A percentile compares a stretch with the other conserved stretches of the same genome.
Conservation (phyloP, 164 flowering plant species). For the Santalum album region DNA sequence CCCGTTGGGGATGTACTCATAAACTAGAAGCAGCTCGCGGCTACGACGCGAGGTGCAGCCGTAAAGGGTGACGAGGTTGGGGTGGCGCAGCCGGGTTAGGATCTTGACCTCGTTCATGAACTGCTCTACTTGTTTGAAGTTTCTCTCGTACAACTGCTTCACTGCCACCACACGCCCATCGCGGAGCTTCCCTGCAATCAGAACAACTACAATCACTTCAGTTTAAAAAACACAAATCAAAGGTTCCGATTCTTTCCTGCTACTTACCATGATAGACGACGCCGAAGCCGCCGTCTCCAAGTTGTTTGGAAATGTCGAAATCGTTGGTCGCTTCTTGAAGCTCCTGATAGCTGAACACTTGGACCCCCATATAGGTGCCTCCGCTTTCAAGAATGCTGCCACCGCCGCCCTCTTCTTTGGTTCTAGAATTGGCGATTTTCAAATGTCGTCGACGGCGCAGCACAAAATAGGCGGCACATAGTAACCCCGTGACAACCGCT, state of each 20-base stretch:
- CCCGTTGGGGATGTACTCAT: slow-evolving; percentile 22
- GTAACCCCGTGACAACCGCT: too few species aligned
- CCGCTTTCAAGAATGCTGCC: too few species aligned
- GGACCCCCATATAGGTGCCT: slow-evolving; percentile 24
- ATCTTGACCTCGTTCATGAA: slow-evolving; percentile 20
- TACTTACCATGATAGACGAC: slow-evolving; percentile 56
- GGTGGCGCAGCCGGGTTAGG: slow-evolving; percentile 16
- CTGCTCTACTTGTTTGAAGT: slow-evolving; percentile 17
- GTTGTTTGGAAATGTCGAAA: slow-evolving; percentile 36
- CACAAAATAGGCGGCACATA: too few species aligned
- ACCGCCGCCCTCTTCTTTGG: too few species aligned
- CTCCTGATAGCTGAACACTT: slow-evolving; percentile 40
- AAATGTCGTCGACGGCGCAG: too few species aligned
- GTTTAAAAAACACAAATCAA: too few species aligned
- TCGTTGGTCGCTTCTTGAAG: slow-evolving; percentile 53
- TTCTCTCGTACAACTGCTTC: slow-evolving; percentile 16
- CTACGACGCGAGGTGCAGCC: slow-evolving; percentile 19
- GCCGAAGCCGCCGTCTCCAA: slow-evolving; percentile 87
- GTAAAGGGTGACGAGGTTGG: slow-evolving; percentile 17
- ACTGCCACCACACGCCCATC: slow-evolving; percentile 25
- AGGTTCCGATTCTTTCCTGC: not conserved
- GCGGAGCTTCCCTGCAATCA: slow-evolving; percentile 14
- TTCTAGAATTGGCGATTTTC: too few species aligned
- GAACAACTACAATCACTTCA: not conserved
- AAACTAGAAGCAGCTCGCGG: slow-evolving; percentile 20